These are phyloP conservation scores for Solanum appendiculatum DNA, from an alignment of 257 asterid species.

Conservation along the genomic window DNA sequence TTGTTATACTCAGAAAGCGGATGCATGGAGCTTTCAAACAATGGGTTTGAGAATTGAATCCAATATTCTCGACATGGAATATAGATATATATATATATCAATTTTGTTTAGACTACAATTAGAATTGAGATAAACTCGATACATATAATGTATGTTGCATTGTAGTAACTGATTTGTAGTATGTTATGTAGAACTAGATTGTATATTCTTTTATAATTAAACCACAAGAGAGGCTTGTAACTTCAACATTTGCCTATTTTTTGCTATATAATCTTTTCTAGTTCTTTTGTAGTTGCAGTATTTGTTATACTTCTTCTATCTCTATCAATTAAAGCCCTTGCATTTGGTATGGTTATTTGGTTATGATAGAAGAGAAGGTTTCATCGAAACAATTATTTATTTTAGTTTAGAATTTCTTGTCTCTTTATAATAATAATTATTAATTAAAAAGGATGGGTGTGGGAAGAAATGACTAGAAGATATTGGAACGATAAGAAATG, in stretches of 20 bases:
- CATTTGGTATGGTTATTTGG: too few species aligned
- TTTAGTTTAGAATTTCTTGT: background rate
- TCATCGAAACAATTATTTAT: too few species aligned
- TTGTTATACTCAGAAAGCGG: background rate
- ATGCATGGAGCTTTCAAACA: background rate
- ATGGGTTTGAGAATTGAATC: background rate
- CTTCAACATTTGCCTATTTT: background rate
- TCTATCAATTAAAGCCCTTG: too few species aligned
- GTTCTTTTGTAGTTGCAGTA: background rate
- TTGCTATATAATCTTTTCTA: background rate
- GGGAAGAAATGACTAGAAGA: too few species aligned
- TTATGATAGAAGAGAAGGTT: too few species aligned
- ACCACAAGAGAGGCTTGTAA: background rate
- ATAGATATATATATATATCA: background rate
- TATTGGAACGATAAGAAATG: too few species aligned
- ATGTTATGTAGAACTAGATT: background rate
- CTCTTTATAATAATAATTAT: too few species aligned
- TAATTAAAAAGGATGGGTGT: too few species aligned
- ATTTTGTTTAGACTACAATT: too few species aligned
- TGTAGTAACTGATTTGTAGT: too few species aligned
- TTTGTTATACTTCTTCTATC: background rate
- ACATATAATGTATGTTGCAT: too few species aligned
- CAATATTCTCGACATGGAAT: background rate
- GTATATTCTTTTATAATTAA: background rate
- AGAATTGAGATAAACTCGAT: too few species aligned